These are phyloP conservation scores for Nitzschia sp. DNA, from an alignment of 108 stramenopile genomes.

Conservation along the genomic window DNA sequence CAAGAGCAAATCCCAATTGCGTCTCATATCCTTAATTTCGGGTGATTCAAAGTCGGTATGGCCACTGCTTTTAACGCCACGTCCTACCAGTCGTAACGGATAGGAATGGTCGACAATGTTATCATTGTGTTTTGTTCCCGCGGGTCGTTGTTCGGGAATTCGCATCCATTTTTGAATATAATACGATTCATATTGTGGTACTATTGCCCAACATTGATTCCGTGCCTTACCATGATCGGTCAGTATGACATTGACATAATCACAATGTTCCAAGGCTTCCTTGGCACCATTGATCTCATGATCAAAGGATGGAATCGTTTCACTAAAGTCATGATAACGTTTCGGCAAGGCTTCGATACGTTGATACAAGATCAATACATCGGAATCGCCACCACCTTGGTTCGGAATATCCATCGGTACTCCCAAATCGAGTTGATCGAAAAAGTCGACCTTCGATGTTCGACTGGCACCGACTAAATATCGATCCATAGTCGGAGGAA, in stretches of 20 bases:
- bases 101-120: constrained; percentile 8
- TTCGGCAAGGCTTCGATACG: constrained; percentile 40
- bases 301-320: background rate
- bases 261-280: constrained; percentile 73
- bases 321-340: constrained; percentile 7
- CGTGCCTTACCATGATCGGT: constrained; percentile 31
- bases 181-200: constrained; percentile 79
- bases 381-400: constrained; percentile 39
- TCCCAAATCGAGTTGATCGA: constrained; percentile 59
- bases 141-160: background rate
- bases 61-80: constrained; percentile 62
- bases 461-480: constrained; percentile 46
- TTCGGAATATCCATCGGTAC: constrained; percentile 47
- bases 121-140: background rate
- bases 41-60: constrained; percentile 52
- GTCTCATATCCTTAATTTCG: constrained; percentile 15
- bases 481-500: constrained; percentile 39
- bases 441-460: constrained; percentile 55
- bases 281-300: too few species aligned
- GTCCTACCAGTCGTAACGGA: constrained; percentile 50
- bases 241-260: constrained; percentile 64
- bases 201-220: constrained; percentile 65
- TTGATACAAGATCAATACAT: constrained; percentile 70
- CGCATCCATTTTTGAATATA: constrained; percentile 80
- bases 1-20: constrained; percentile 48